A percentile compares a stretch with the other conserved stretches of the same genome.
Conservation (phyloP, 805 yeast genomes). For the Babjeviella inositovora region DNA sequence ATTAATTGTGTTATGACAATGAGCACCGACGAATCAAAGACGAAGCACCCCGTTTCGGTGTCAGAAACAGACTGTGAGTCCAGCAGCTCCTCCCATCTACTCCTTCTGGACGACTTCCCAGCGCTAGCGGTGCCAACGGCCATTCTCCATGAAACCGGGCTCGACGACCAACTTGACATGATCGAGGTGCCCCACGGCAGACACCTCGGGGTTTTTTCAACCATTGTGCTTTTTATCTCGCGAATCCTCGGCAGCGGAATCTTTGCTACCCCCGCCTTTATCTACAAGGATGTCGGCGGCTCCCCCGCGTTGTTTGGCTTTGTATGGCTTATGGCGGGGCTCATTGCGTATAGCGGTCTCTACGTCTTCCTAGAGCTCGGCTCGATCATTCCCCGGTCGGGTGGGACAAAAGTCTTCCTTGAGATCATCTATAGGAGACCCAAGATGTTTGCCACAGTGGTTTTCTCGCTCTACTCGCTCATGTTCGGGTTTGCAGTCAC, state of each 20-base stretch:
- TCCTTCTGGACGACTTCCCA: too few relatives aligned
- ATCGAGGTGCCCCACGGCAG: constrained; percentile 57
- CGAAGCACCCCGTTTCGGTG: too few relatives aligned
- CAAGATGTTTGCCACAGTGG: constrained; percentile 28
- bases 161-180: too few relatives aligned
- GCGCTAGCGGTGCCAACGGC: too few relatives aligned
- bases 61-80: too few relatives aligned
- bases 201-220: constrained; percentile 55
- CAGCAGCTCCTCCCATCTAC: too few relatives aligned
- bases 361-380: constrained; percentile 58
- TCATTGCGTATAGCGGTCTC: constrained; percentile 50
- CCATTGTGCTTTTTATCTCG: constrained; percentile 46
- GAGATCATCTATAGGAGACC: constrained; percentile 56
- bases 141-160: too few relatives aligned
- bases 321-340: constrained; percentile 49
- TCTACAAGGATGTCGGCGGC: constrained; percentile 54
- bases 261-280: constrained; percentile 54
- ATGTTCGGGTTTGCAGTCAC: constrained; percentile 34
- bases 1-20: too few relatives aligned
- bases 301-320: constrained; percentile 41
- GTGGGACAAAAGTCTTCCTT: constrained; percentile 61
- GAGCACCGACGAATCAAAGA: too few relatives aligned
- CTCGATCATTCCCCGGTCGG: constrained; percentile 53
- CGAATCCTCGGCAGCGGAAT: constrained; percentile 70
- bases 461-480: constrained; percentile 26